Base-by-base conservation (phyloP, 2,329 filamentous ascomycete genomes). In the Decorospora gaudefroyi region DNA sequence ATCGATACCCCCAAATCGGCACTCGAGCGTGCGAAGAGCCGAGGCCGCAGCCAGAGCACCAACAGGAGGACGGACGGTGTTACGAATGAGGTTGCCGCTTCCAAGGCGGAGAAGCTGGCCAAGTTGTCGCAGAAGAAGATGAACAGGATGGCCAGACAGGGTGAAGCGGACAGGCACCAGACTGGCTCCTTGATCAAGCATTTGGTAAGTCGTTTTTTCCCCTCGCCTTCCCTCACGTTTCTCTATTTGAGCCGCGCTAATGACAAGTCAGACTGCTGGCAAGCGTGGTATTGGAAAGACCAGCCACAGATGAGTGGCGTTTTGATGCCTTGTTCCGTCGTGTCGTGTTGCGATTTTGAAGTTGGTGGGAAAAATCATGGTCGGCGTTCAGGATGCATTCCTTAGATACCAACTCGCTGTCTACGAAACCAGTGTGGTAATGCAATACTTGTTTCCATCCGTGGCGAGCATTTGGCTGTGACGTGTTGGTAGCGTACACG, bases 51-150 rank as follows among this genome's bases (percentile, higher is more conserved):
- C 62, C 79, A 82, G 67, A 82, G 78, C 67, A 73, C 78, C 39
- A 90, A 90, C 74, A 80, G 89, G 65, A 80, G 83, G 51, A 84
- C 86, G 18, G 88, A 90, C 54, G 90, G 89, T 75, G 85, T 97
- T 28, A 80, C 78, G 46, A 82, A 88, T 66, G 81, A 83, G 54
- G 72, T 69, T 40, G 76, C 81, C 35, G 82, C 88, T 57, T 80
- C 78, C 48, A 95, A 92, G 81, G 90, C 89, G 25, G 91, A 96
- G 72, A 85, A 86, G 64, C 78, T 95, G 69, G 81, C 84, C 68
- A 97, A 96, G 81, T 76, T 99, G 69, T 81, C 85, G 64, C 95
- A 99, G 85, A 90, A 92, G 81, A 92, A 90, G 83, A 96, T 95
- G 90, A 99, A 99, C 78, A 84, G 92, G 56, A 93, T 95, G 87